Conservation (phyloP, 2,329 filamentous ascomycete species). For the Tympanopsis confertula region DNA sequence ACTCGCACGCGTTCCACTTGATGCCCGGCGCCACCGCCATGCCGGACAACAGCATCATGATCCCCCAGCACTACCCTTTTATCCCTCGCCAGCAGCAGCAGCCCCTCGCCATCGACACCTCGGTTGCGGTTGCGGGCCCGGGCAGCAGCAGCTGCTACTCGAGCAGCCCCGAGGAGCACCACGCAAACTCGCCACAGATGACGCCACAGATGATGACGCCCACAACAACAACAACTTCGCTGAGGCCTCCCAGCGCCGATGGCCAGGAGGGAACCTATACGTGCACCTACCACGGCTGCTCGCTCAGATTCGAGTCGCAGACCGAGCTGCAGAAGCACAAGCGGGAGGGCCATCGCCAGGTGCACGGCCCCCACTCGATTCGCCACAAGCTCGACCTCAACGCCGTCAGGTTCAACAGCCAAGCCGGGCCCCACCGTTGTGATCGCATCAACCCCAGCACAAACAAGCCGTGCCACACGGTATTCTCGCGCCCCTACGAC, state of each 20-base stretch:
- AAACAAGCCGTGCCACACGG: conserved; percentile 82
- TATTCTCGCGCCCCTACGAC: conserved; percentile 93
- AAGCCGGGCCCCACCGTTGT: conserved; percentile 87
- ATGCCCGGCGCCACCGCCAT: conserved; percentile 20
- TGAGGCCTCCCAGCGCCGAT: conserved; percentile 48
- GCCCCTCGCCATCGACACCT: conserved; percentile 2
- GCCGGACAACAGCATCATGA: conserved; percentile 23
- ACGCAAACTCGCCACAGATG: conserved; percentile 18
- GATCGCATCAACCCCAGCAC: conserved; percentile 89
- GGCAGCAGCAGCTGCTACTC: conserved; percentile 15
- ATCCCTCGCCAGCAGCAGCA: conserved; percentile 13
- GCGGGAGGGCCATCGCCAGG: conserved; percentile 77
- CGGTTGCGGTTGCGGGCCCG: too few species aligned
- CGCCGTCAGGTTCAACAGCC: conserved; percentile 55
- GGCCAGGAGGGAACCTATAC: conserved; percentile 86
- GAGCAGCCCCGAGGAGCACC: conserved; percentile 16
- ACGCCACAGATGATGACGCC: conserved; percentile 26
- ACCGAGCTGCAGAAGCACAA: conserved; percentile 88
- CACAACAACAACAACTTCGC: conserved; percentile 18
- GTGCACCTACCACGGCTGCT: conserved; percentile 89
- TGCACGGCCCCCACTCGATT: conserved; percentile 34
- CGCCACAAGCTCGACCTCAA: conserved; percentile 13
- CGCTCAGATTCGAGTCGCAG: conserved; percentile 76
- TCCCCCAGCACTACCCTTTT: conserved; percentile 41
- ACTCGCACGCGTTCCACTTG: conserved; percentile 10